phyloP scores from a whole-genome alignment of 2,329 filamentous ascomycete species.

The Colletotrichum costaricense region DNA sequence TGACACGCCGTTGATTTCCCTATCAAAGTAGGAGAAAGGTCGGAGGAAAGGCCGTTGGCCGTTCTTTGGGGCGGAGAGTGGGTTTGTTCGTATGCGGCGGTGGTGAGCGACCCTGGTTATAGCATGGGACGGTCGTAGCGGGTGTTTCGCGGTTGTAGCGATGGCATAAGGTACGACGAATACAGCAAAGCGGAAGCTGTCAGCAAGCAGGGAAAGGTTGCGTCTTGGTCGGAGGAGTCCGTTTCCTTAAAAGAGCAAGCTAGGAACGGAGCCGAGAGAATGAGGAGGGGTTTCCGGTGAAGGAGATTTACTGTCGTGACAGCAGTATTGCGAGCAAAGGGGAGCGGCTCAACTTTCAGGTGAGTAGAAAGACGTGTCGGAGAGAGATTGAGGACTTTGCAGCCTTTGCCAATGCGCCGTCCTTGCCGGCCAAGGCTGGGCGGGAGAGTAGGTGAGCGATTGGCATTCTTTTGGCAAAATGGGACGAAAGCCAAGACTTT shows the following conservation, averaged over 20 bases:
- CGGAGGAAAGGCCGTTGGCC: neutral
- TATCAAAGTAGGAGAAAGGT: conserved; percentile 11
- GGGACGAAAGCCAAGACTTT: conserved; percentile 27
- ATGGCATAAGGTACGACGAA: neutral
- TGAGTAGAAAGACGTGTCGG: conserved; percentile 1
- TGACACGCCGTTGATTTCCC: neutral
- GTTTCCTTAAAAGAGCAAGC: conserved; percentile 17
- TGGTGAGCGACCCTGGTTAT: neutral
- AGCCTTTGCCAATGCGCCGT: conserved; percentile 29
- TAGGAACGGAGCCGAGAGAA: conserved; percentile 1
- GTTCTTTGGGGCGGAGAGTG: conserved; percentile 21
- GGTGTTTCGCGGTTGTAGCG: neutral
- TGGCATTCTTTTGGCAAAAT: conserved; percentile 30
- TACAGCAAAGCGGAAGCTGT: neutral
- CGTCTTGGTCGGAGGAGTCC: neutral
- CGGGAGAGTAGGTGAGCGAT: conserved; percentile 17
- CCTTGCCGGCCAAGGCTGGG: conserved; percentile 35
- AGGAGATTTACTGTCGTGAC: neutral
- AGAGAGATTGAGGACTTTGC: conserved; percentile 5
- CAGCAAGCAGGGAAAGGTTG: neutral
- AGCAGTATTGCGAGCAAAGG: neutral
- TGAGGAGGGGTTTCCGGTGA: conserved; percentile 2
- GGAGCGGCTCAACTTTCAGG: neutral
- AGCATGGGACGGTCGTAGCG: neutral
- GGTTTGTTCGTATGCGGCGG: conserved; percentile 13